These are phyloP conservation scores for Lipomyces orientalis DNA, from an alignment of 805 yeast genomes.

Conservation along the genomic window DNA sequence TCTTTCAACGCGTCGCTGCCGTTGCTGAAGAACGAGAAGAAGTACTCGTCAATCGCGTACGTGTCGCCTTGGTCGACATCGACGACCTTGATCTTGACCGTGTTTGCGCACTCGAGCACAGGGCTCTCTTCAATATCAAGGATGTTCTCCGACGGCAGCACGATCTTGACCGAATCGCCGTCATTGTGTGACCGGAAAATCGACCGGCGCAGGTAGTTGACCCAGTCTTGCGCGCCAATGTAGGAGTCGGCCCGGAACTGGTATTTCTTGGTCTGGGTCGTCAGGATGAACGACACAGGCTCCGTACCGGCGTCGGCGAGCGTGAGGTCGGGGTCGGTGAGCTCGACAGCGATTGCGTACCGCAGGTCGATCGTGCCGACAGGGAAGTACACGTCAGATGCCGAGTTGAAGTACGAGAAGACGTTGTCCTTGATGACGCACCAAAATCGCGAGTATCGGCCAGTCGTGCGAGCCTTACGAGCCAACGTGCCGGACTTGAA, in stretches of 20 bases:
- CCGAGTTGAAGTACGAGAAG: slow-evolving; percentile 66
- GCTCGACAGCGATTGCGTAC: slow-evolving; percentile 65
- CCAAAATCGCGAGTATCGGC: slow-evolving; percentile 68
- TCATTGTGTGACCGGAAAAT: slow-evolving; percentile 75
- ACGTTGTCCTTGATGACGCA: slow-evolving; percentile 74
- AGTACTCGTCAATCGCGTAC: slow-evolving; percentile 69
- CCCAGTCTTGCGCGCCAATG: slow-evolving; percentile 81
- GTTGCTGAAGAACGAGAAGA: slow-evolving; percentile 66
- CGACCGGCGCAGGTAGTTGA: slow-evolving; percentile 70
- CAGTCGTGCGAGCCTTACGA: slow-evolving; percentile 49
- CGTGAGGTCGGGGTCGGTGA: slow-evolving; percentile 44
- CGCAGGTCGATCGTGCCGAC: slow-evolving; percentile 72
- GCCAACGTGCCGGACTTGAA: slow-evolving; percentile 59
- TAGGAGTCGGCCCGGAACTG: slow-evolving; percentile 75
- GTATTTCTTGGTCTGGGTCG: slow-evolving; percentile 56
- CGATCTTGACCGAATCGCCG: slow-evolving; percentile 73
- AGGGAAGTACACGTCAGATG: slow-evolving; percentile 88
- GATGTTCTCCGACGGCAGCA: slow-evolving; percentile 74
- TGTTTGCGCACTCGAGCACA: slow-evolving; percentile 61
- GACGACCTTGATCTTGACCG: slow-evolving; percentile 64
- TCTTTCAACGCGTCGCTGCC: slow-evolving; percentile 50
- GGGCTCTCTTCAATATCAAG: slow-evolving; percentile 63
- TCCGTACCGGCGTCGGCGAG: slow-evolving; percentile 36
- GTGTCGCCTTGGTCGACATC: slow-evolving; percentile 55
- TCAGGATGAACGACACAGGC: slow-evolving; percentile 60